Conservation (phyloP, 768 basidiomycete species). For the Tricholoma sp. region DNA sequence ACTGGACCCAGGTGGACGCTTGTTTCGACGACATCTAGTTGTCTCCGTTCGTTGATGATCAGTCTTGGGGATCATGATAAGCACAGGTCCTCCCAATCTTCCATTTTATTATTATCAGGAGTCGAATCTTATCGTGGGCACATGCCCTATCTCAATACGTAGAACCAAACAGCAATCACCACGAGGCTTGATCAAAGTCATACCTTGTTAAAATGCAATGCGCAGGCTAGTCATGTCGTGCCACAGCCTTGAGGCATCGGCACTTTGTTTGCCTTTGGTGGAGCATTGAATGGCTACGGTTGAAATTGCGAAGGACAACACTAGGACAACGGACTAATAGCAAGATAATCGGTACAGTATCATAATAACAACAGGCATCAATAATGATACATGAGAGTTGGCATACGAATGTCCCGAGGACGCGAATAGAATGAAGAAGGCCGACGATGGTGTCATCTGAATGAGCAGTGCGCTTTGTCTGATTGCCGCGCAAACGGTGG, state of each 20-base stretch:
- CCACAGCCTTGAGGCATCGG: neutral
- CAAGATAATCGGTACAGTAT: neutral
- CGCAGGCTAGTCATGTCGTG: neutral
- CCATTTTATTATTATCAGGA: neutral
- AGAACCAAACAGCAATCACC: too few relatives aligned
- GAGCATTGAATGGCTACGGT: neutral
- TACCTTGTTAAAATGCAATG: neutral
- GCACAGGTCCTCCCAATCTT: neutral
- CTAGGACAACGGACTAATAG: too few relatives aligned
- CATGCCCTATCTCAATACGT: too few relatives aligned
- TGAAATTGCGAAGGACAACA: neutral
- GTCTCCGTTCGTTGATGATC: too few relatives aligned
- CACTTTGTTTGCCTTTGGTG: too few relatives aligned
- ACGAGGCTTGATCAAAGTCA: neutral
- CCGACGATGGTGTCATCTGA: neutral
- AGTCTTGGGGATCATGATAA: neutral
- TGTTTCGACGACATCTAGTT: too few relatives aligned
- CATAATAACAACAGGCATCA: neutral
- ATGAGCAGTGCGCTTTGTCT: neutral
- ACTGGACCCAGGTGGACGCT: too few relatives aligned
- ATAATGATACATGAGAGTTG: neutral
- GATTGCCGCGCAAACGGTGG: neutral
- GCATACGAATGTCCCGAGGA: neutral
- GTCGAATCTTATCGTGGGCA: neutral
- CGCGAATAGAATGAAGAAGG: neutral